phyloP scores from a whole-genome alignment of 257 asterid species.

The Solanum pimpinellifolium region DNA sequence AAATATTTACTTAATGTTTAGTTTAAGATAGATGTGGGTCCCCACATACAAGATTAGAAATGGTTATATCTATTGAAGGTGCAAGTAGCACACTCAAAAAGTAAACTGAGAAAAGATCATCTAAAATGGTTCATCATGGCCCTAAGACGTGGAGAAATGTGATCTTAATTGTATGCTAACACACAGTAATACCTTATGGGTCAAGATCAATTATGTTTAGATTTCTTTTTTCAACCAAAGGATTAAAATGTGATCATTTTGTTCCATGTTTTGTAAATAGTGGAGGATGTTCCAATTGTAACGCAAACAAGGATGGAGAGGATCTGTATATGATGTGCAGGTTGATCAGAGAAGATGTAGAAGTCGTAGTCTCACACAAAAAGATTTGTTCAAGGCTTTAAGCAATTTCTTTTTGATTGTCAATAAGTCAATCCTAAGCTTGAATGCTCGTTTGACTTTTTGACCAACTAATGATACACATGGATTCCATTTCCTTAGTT shows the following conservation, averaged over 20 bases:
- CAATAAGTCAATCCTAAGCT: neutral
- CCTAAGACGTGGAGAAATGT: neutral
- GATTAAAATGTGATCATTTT: neutral
- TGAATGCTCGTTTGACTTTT: neutral
- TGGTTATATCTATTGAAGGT: neutral
- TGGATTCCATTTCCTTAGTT: neutral
- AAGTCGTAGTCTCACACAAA: neutral
- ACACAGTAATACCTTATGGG: neutral
- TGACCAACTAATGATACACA: neutral
- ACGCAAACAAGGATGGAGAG: neutral
- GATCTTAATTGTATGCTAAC: neutral
- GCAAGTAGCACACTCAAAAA: neutral
- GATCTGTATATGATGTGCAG: neutral
- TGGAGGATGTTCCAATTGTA: neutral
- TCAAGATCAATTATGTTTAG: neutral
- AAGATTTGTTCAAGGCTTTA: neutral
- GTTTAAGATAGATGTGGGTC: neutral
- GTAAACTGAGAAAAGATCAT: neutral
- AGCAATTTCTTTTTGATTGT: neutral
- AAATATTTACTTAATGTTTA: neutral
- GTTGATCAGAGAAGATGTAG: neutral
- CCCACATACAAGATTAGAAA: neutral
- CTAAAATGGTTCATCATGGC: neutral
- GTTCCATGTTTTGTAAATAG: neutral
- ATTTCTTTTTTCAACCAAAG: neutral